Percentiles rank a stretch among this genome's conserved stretches.
These are phyloP conservation scores for Macrolepiota dolichaula DNA, from an alignment of 768 basidiomycete species.

Conservation along the genomic window DNA sequence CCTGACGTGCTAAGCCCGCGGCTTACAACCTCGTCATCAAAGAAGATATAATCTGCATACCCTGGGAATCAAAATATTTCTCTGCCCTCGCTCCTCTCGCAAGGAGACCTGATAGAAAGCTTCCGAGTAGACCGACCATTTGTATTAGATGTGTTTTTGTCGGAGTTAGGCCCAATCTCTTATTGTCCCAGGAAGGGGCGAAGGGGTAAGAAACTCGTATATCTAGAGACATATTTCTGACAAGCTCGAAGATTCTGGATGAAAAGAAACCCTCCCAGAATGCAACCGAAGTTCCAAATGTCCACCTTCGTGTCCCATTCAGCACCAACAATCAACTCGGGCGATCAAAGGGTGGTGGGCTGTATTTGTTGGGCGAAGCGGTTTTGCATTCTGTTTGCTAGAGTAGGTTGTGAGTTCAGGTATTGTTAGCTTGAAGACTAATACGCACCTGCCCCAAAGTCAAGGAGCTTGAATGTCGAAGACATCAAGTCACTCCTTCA, in stretches of 20 bases:
- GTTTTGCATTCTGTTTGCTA: conserved; percentile 58
- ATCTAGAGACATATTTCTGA: conserved; percentile 13
- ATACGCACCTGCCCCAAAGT: conserved; percentile 14
- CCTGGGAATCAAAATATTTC: neutral
- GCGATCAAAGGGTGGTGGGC: conserved; percentile 75
- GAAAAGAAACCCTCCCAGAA: conserved; percentile 39
- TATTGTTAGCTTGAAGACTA: neutral
- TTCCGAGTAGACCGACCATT: neutral
- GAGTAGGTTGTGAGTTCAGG: neutral
- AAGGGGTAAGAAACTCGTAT: conserved; percentile 16
- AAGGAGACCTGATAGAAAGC: neutral
- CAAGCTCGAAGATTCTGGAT: neutral
- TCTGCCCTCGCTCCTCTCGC: neutral
- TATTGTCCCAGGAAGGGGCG: neutral
- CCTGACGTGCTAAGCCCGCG: no score
- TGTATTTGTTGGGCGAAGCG: conserved; percentile 81
- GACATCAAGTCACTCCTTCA: neutral
- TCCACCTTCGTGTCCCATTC: conserved; percentile 76
- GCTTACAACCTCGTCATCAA: no score
- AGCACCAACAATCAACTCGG: conserved; percentile 25
- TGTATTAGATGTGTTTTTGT: neutral
- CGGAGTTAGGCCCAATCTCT: neutral
- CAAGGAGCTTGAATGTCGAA: conserved; percentile 14
- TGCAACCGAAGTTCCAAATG: conserved; percentile 77
- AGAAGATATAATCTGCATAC: neutral